Base-by-base conservation (phyloP, 2,329 filamentous ascomycete species). In the Kalmusia sp. region DNA sequence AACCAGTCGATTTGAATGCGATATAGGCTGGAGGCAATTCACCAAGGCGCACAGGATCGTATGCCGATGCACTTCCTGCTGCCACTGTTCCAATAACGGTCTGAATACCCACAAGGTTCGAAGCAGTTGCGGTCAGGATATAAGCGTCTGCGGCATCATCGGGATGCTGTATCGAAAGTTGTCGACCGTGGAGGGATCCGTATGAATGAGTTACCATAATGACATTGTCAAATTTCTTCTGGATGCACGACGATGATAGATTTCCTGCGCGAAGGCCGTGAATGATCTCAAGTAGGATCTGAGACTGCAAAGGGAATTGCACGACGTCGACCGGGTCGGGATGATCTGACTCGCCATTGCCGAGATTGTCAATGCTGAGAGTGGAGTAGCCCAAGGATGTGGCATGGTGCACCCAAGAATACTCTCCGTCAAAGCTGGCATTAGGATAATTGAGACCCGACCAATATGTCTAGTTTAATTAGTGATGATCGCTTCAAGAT, bases 131-230 rank as follows among this genome's bases (percentile, higher is more conserved):
- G 1, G 84, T 86, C 6, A 87, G 74, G 49, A 84, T 71, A 47
- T 87, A 76, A 33, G 78, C 83, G 56, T 86, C 79, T 3, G 34
- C n/a, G 37, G 79, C 82, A 46, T 82, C 66, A 46, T 74, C 59
- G 58, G 69, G 57, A 70, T 68, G 47, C 75, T 76, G 9, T 80
- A 77, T 30, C 86, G 74, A 12, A 67, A 75, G 68, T 84, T 84
- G n/a, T n/a, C 8, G 78, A 80, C 60, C 83, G 80, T 27, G n/a
- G 15, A 78, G 69, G 0, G 84, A 84, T 27, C 85, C 85, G 60
- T 84, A 87, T 0, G 80, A 84, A 74, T 88, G 84, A 17, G 85
- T 85, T 15, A 85, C 75, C 67, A 87, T 84, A 8, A 84, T 74
- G 27, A 83, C 69, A 59, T 80, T 72, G 17, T 67, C 43, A 55